Base-by-base conservation (phyloP, 2,329 filamentous ascomycete genomes). In the Colletotrichum agaves region DNA sequence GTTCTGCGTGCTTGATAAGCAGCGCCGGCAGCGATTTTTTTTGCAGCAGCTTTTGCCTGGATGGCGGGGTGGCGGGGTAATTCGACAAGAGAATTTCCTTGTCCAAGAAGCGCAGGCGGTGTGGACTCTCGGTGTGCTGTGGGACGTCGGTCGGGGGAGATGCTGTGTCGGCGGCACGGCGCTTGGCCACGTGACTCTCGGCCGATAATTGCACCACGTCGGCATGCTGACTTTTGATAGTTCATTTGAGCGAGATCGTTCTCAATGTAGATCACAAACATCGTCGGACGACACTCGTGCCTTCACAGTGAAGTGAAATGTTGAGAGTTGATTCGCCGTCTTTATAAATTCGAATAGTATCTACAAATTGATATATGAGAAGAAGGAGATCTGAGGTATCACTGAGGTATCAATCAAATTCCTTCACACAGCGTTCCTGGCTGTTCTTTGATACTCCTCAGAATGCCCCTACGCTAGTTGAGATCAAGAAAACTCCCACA, bases 21-120 rank as follows among this genome's bases (percentile, higher is more conserved):
- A 69, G 66, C 27, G 19, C 44, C 33, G 33, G 27, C 21, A 39
- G 55, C 57, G 11, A 7, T 60, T 33, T 69, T 69, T 69, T 69
- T 37, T 61, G 55, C 56, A 44, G 62, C 19, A n/a, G n/a, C n/a
- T n/a, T 52, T 27, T 27, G 27, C 27, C 27, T 7, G 44, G 62
- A 69, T 69, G 66, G 66, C 47, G 66, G 66, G 66, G 66, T 69
- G 56, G 66, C 66, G 66, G 66, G 66, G 66, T 64, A 67, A 52
- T 49, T 23, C 10, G 11, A 44, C 7, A 21, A 15, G 11, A 44
- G 17, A 21, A 31, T 33, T n/a, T n/a, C n/a, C n/a, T n/a, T 10
- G 19, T 15, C 10, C 66, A 43, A 33, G 17, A 65, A 69, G 13
- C n/a, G 62, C 39, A 66, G 66, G 61, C 66, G 66, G 66, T 69